A percentile compares a stretch with the other conserved stretches of the same genome.
phyloP scores from a whole-genome alignment of 1,284 basidiomycete species.

The Ustilago crameri region DNA sequence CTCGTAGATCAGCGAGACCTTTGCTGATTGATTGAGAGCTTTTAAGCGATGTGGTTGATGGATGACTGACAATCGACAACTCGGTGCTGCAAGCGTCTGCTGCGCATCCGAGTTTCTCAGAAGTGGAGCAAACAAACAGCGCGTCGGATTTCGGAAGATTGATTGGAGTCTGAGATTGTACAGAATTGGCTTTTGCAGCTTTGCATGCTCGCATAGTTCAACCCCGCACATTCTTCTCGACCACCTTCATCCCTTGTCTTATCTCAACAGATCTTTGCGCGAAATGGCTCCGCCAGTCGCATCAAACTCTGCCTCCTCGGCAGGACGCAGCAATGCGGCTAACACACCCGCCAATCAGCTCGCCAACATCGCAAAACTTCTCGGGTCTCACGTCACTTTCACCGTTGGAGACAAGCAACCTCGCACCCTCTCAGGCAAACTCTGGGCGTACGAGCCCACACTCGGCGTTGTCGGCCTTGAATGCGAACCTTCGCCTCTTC shows the following conservation, averaged over 20 bases:
- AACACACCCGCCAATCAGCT: slow-evolving; percentile 26
- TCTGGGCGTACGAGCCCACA: slow-evolving; percentile 63
- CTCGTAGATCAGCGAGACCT: background rate
- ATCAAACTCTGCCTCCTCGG: slow-evolving; percentile 15
- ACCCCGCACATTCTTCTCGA: slow-evolving; percentile 9
- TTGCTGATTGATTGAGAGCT: background rate
- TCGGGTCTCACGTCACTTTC: slow-evolving; percentile 35
- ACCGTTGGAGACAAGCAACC: slow-evolving; percentile 42
- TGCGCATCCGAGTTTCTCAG: background rate
- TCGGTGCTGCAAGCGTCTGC: no score
- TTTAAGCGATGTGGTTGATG: background rate
- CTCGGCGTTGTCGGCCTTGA: slow-evolving; percentile 60
- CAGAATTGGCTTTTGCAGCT: no score
- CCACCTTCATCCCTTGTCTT: background rate
- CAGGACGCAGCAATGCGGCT: slow-evolving; percentile 18
- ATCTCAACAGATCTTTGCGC: background rate
- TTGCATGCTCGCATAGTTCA: no score
- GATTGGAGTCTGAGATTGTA: background rate
- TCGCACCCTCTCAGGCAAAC: slow-evolving; percentile 49
- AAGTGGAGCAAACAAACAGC: slow-evolving; percentile 9
- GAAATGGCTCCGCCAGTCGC: slow-evolving; percentile 17
- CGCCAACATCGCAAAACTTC: slow-evolving; percentile 34
- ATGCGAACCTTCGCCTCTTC: slow-evolving; percentile 34
- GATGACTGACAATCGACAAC: no score
- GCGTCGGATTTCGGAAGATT: slow-evolving; percentile 15